Evolutionary conservation across 768 basidiomycete species (phyloP), one percentile per base, ranked within the genome.

Genomic region (Termitomyces eurrhizus): DNA sequence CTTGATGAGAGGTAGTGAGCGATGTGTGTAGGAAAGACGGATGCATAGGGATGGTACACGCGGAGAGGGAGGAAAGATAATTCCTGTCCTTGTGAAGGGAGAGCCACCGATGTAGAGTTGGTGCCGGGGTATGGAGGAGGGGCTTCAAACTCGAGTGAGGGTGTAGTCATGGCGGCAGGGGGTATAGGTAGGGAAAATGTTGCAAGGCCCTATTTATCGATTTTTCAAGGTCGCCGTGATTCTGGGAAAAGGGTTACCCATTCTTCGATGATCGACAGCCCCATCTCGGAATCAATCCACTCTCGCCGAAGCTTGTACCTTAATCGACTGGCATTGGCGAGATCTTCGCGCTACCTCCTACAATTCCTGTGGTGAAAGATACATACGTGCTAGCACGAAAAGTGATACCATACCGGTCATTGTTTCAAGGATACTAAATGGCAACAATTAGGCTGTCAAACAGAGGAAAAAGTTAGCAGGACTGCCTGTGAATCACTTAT

Each of bases 41-140:
- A 21, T 21, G 21, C 21, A 21, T 21, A 21, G 21, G 21, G 21
- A 21, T 21, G 21, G 21, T 21, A 21, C 21, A 21, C 21, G 21
- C 21, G 21, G 0, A 50, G 33, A 0, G 65, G 65, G 4, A 63
- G 56, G 5, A 61, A 53, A 18, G 55, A 53, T 2, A 61, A 58
- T 36, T 66, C 63, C 18, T 37, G 16, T 51, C 21, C 57, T 59
- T 26, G 16, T 2, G 35, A 29, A 41, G 57, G 21, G 21, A 21
- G 21, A 21, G 21, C 21, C 21, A 21, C 21, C 21, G 21, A 21
- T 21, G 21, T 21, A 21, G 21, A 21, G 21, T 21, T 56, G 21
- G 50, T 61, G 4, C 6, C 12, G 18, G 50, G 21, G 13, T 49
- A 29, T 3, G 57, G 53, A 6, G 57, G 57, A 13, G 61, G 61